Base-by-base conservation (phyloP, 2,329 filamentous ascomycete genomes). In the Sarocladium strictum region DNA sequence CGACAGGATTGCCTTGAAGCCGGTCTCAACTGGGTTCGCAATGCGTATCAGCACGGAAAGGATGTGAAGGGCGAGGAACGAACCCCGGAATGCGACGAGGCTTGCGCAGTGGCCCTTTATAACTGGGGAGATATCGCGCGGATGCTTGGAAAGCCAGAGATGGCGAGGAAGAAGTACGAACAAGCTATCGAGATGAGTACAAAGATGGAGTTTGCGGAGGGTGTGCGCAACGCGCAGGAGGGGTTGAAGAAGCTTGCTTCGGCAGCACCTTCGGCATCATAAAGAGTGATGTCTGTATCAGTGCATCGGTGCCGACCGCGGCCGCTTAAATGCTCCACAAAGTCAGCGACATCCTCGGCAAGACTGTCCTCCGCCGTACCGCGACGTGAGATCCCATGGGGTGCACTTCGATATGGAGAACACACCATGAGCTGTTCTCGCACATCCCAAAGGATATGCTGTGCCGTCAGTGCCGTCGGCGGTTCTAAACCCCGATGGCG, bases 51-150 rank as follows among this genome's bases (percentile, higher is more conserved):
- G 21, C 80, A 90, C 55, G 83, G 86, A 1, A 76, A 76, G 7
- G 79, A 81, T 26, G 85, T 95, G 40, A 71, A 78, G 54, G 81
- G 85, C 3, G 81, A 87, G 0, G 74, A 83, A 3, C 77, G 89
- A 38, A 89, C 84, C 2, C 78, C 85, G 51, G 90, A 96, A 64
- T 97, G 93, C 64, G 90, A 96, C 66, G 70, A 87, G 55, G 89
- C 87, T 1, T 97, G 92, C 64, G 87, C 87, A 2, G 87, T 87
- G 5, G 88, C 92, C 7, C 84, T 89, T n/a, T 88, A 90, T 68
- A 96, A 95, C 65, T 80, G 96, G 53, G 93, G 85, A 23, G 89
- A 95, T 62, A 86, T 97, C 61, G 86, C 89, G 1, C 84, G 88
- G 60, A 85, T 94, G 80, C 72, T 85, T 57, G 86, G 87, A 1